Evolutionary conservation across 176 grass and related monocot genomes (phyloP).

Genomic region (Rhynchospora tenuis): DNA sequence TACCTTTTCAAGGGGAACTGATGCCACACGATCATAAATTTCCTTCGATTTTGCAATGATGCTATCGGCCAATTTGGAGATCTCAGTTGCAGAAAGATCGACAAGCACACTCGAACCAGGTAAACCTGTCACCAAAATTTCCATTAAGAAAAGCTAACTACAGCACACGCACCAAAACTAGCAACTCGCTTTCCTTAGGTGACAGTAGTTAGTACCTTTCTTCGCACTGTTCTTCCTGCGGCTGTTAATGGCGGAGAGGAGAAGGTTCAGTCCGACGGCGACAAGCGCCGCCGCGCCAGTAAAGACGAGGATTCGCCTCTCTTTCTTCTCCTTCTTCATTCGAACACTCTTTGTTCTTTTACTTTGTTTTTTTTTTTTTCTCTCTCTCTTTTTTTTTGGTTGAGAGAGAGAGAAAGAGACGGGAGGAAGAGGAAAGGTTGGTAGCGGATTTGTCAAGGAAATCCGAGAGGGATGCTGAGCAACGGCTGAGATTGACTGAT

Average conservation of each 20-base stretch:
- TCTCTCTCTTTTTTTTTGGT: neutral
- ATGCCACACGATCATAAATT: slow-evolving; percentile 68
- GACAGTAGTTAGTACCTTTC: slow-evolving; percentile 32
- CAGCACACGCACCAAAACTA: neutral
- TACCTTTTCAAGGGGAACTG: slow-evolving; percentile 84
- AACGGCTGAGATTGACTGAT: slow-evolving; percentile 11
- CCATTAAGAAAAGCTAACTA: neutral
- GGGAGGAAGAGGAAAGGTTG: neutral
- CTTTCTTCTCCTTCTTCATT: slow-evolving; percentile 50
- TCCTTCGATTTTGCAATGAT: slow-evolving; percentile 75
- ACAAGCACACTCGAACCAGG: slow-evolving; percentile 54
- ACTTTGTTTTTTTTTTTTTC: neutral
- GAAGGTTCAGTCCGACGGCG: slow-evolving; percentile 71
- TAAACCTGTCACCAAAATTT: slow-evolving; percentile 49
- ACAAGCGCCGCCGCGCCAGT: slow-evolving; percentile 74
- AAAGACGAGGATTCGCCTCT: slow-evolving; percentile 36
- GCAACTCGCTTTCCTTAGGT: neutral
- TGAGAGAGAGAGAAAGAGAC: neutral
- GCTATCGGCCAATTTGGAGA: slow-evolving; percentile 57
- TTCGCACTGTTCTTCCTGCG: slow-evolving; percentile 46
- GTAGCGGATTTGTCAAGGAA: slow-evolving; percentile 25
- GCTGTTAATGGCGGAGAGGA: slow-evolving; percentile 67
- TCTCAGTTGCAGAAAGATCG: slow-evolving; percentile 60
- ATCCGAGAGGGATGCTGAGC: slow-evolving; percentile 21
- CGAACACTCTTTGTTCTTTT: neutral